A percentile compares a stretch with the other conserved stretches of the same genome.
phyloP scores from a whole-genome alignment of 805 yeast species.

The Kodamaea neixiangensis region DNA sequence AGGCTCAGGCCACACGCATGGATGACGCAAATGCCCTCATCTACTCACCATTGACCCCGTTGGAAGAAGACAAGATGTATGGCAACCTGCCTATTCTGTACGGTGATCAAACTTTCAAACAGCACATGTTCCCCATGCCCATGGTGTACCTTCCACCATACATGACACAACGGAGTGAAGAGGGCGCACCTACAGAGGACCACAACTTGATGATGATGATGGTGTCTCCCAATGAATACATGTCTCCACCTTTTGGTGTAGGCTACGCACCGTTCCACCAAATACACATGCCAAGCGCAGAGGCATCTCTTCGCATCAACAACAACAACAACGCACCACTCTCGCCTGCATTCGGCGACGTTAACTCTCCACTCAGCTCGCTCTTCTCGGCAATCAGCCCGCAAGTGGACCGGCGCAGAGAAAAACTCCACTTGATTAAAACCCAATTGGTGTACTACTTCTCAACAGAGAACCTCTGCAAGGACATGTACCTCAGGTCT shows the following conservation, averaged over 20 bases:
- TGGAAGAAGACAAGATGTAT: not conserved
- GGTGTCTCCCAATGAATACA: too few species aligned
- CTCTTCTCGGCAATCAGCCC: not conserved
- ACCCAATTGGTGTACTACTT: conserved; percentile 24
- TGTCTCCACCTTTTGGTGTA: not conserved
- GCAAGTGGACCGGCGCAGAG: not conserved
- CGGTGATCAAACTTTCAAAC: not conserved
- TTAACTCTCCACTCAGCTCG: not conserved
- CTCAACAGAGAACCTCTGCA: conserved; percentile 24
- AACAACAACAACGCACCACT: not conserved
- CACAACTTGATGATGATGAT: not conserved
- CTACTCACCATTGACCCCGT: conserved; percentile 1
- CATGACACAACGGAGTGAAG: not conserved
- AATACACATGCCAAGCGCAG: not conserved
- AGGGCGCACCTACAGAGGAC: not conserved
- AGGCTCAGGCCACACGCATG: not conserved
- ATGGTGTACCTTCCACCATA: conserved; percentile 1
- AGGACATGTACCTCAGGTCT: conserved; percentile 22
- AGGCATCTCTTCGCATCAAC: not conserved
- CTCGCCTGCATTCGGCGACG: not conserved
- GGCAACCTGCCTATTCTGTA: not conserved
- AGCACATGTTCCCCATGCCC: conserved; percentile 1
- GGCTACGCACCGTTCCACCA: not conserved
- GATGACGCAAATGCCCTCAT: not conserved
- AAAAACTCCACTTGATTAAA: conserved; percentile 2